Base-by-base conservation (phyloP, 495 filamentous ascomycete genomes). In the Tetracladium marchalianum region DNA sequence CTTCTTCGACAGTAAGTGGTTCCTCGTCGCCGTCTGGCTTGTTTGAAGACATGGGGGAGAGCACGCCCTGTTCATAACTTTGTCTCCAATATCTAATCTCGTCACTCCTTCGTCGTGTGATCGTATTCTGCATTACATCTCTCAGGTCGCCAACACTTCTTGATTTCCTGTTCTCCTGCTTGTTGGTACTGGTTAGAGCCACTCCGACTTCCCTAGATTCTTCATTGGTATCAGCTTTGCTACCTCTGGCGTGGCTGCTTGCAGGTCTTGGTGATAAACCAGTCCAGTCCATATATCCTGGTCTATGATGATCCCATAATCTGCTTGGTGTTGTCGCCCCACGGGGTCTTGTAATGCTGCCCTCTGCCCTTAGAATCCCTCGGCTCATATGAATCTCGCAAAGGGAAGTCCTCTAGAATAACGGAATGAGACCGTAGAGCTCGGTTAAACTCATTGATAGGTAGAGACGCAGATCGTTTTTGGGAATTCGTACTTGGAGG, bases 21-120 rank as follows among this genome's bases (percentile, higher is more conserved):
- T 57, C 55, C 18, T 69, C 67, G 18, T 71, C 69, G 11, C 59
- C 55, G 37, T 70, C 62, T 18, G 46, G 65, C 8, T 62, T 60
- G 16, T 66, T 68, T 4, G 69, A 73, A 19, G 70, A 67, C 39
- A 73, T 52, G 11, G 71, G 66, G 6, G 73, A 76, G 44, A 69
- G 51, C 37, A 67, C 60, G 1, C 62, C 63, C 8, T 62, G 62
- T 27, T 68, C 65, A 48, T 71, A 73, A 17, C 71, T 75, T 55
- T 72, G 69, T 35, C 73, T 64, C 73, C 73, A 77, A 50, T 71
- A 75, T 16, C 71, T 71, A 18, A 77, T 75, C 55, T 78, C 75
- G 35, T 76, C 75, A 49, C 73, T 76, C 12, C 73, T 64, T 34
- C 73, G 66, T 32, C 74, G 66, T 11, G 57, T 51, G 10, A 44